Evolutionary conservation across 2,329 filamentous ascomycete genomes (phyloP).

Genomic region (Aureobasidium sp.): DNA sequence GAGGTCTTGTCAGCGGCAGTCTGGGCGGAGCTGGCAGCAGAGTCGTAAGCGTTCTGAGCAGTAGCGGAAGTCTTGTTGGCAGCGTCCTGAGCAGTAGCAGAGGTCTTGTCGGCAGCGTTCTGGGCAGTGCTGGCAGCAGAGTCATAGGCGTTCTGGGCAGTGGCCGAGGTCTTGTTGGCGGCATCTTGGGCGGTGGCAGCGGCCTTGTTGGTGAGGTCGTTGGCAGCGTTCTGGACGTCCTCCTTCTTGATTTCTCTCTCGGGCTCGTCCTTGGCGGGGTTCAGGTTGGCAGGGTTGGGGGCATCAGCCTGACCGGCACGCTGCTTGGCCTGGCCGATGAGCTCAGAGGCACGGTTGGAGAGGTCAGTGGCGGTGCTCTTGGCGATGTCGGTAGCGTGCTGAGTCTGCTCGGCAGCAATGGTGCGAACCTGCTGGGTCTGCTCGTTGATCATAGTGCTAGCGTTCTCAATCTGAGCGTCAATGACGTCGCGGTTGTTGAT

Average conservation of each 20-base stretch:
- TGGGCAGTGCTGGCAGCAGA: background rate
- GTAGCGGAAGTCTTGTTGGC: background rate
- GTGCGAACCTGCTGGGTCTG: conserved; percentile 53
- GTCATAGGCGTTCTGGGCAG: conserved; percentile 12
- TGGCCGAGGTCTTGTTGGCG: conserved; percentile 6
- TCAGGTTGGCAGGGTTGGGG: conserved; percentile 17
- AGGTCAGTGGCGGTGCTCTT: conserved; percentile 53
- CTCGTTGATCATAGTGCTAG: conserved; percentile 44
- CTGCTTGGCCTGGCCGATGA: conserved; percentile 34
- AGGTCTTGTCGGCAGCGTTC: background rate
- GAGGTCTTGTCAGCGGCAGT: background rate
- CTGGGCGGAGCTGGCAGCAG: background rate
- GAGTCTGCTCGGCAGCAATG: conserved; percentile 51
- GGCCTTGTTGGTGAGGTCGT: conserved; percentile 10
- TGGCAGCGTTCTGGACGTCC: conserved; percentile 19
- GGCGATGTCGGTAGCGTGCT: conserved; percentile 48
- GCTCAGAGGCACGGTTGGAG: conserved; percentile 50
- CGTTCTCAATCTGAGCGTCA: conserved; percentile 49
- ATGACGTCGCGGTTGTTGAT: conserved; percentile 57
- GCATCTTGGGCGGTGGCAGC: background rate
- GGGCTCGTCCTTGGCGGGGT: conserved; percentile 14
- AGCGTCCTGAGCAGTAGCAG: conserved; percentile 13
- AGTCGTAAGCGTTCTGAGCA: background rate
- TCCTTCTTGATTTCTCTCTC: conserved; percentile 14
- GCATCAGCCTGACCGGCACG: conserved; percentile 18